A percentile compares a stretch with the other conserved stretches of the same genome.
phyloP scores from a whole-genome alignment of 2,329 filamentous ascomycete species.

The Bertia moriformis region DNA sequence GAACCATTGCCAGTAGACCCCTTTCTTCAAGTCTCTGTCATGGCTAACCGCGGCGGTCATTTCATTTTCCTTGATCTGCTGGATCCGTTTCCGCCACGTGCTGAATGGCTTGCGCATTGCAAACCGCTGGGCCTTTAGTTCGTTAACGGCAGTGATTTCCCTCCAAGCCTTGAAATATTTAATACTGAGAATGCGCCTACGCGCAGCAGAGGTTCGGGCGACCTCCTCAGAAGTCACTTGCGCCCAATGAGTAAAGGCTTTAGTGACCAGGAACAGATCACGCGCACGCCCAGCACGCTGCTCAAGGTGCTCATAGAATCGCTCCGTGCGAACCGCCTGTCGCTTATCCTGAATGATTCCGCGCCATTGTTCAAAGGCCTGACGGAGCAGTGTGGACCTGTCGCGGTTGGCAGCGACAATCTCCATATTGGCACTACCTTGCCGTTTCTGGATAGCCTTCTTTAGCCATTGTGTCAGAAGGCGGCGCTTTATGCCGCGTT shows the following conservation, averaged over 20 bases:
- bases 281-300: slow-evolving; percentile 30
- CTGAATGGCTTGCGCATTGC: slow-evolving; percentile 33
- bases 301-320: slow-evolving; percentile 35
- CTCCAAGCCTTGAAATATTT: slow-evolving; percentile 57
- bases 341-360: slow-evolving; percentile 10
- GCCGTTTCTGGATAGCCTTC: slow-evolving; percentile 11
- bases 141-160: slow-evolving; percentile 46
- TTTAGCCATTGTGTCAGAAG: background rate
- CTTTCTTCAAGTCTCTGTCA: slow-evolving; percentile 13
- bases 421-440: slow-evolving; percentile 18
- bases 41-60: slow-evolving; percentile 13
- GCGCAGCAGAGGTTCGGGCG: slow-evolving; percentile 30
- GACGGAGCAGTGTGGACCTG: slow-evolving; percentile 28
- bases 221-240: slow-evolving; percentile 33
- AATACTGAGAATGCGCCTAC: slow-evolving; percentile 31
- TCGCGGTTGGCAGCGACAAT: slow-evolving; percentile 28
- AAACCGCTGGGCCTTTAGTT: slow-evolving; percentile 28
- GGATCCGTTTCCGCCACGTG: slow-evolving; percentile 33
- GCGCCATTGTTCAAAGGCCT: slow-evolving; percentile 31
- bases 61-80: background rate
- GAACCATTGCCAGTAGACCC: slow-evolving; percentile 24
- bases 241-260: slow-evolving; percentile 46
- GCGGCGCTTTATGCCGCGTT: background rate
- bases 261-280: slow-evolving; percentile 35
- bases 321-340: slow-evolving; percentile 21